phyloP scores from a whole-genome alignment of 1,284 basidiomycete species.

The Cutaneotrichosporon mucoides region DNA sequence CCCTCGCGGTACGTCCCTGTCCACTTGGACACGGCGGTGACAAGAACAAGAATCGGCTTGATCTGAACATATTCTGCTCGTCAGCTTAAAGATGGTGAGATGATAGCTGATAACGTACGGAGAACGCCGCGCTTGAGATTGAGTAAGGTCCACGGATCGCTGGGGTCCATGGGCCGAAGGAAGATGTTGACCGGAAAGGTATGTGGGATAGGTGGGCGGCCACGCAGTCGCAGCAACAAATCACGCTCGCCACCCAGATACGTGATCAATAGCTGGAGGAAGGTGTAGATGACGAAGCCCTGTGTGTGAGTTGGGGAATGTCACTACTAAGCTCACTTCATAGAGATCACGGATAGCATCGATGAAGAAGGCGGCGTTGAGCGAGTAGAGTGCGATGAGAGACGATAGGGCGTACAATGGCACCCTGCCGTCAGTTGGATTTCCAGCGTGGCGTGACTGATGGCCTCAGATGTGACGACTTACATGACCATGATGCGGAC shows the following conservation, averaged over 20 bases:
- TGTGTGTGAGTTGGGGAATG: conserved; percentile 33
- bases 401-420: conserved; percentile 89
- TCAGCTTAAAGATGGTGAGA: neutral
- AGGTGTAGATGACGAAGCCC: conserved; percentile 96
- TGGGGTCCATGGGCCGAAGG: conserved; percentile 68
- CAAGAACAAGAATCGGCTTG: conserved; percentile 82
- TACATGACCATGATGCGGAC: conserved; percentile 92
- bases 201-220: conserved; percentile 78
- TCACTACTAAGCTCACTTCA: conserved; percentile 59
- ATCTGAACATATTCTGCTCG: conserved; percentile 88
- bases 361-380: conserved; percentile 93
- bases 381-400: conserved; percentile 86
- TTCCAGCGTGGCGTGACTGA: no score
- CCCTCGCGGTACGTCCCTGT: conserved; percentile 88
- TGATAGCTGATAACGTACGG: conserved; percentile 57
- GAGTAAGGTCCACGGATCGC: conserved; percentile 89
- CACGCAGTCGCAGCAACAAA: conserved; percentile 83
- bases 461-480: conserved; percentile 6
- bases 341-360: conserved; percentile 93
- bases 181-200: conserved; percentile 80
- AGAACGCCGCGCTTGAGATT: conserved; percentile 92
- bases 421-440: conserved; percentile 52
- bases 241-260: conserved; percentile 93
- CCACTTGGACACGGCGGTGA: conserved; percentile 80
- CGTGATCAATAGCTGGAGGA: conserved; percentile 73